A percentile compares a stretch with the other conserved stretches of the same genome.
phyloP scores from a whole-genome alignment of 257 asterid species.

The Solanum peruvianum region DNA sequence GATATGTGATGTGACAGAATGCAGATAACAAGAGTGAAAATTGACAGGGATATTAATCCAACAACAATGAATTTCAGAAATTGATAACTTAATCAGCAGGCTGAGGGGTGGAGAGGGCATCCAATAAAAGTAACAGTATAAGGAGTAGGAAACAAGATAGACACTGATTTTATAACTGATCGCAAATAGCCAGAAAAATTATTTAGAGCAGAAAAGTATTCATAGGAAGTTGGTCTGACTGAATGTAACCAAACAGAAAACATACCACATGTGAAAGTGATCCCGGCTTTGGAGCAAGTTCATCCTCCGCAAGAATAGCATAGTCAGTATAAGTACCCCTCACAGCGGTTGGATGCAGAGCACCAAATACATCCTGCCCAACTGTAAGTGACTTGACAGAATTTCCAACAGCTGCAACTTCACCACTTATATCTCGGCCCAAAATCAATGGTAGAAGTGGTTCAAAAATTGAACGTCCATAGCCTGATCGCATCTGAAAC shows the following conservation, averaged over 20 bases:
- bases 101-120: not conserved
- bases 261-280: slow-evolving; percentile 81
- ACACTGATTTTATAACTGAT: not conserved
- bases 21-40: not conserved
- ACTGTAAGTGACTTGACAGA: slow-evolving; percentile 53
- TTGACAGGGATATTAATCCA: not conserved
- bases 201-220: not conserved
- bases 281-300: slow-evolving; percentile 67
- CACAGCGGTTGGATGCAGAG: slow-evolving; percentile 93
- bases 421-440: slow-evolving; percentile 99
- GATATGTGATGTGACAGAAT: not conserved
- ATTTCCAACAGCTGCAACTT: slow-evolving; percentile 73
- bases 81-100: not conserved
- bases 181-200: not conserved
- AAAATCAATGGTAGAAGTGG: slow-evolving; percentile 76
- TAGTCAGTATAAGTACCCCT: slow-evolving; percentile 96
- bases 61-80: not conserved
- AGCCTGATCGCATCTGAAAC: slow-evolving; percentile 84
- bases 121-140: not conserved
- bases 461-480: slow-evolving; percentile 87
- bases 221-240: not conserved
- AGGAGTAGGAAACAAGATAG: not conserved
- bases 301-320: slow-evolving; percentile 79
- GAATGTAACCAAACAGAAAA: not conserved
- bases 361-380: slow-evolving; percentile 97